Percentiles rank a stretch among this genome's conserved stretches.
phyloP scores from a whole-genome alignment of 2,329 filamentous ascomycete genomes.

The Myrmaecium sp. region DNA sequence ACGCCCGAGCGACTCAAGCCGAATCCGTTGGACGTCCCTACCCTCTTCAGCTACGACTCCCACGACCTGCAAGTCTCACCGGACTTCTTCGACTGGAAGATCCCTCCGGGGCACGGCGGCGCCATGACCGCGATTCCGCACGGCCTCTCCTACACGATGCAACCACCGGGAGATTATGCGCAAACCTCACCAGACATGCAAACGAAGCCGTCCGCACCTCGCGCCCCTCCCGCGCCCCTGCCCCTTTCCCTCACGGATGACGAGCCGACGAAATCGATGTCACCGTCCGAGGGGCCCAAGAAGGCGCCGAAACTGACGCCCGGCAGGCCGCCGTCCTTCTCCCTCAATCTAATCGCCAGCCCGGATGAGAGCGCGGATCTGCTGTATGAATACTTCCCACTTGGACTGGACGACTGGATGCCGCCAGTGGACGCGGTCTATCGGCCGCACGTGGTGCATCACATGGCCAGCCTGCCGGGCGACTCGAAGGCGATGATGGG shows the following conservation, averaged over 20 bases:
- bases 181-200: slow-evolving; percentile 37
- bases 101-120: slow-evolving; percentile 16
- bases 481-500: slow-evolving; percentile 28
- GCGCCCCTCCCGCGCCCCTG: slow-evolving; percentile 30
- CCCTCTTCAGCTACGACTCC: slow-evolving; percentile 24
- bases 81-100: slow-evolving; percentile 28
- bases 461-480: slow-evolving; percentile 39
- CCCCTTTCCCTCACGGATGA: slow-evolving; percentile 40
- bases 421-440: slow-evolving; percentile 82
- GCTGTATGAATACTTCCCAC: slow-evolving; percentile 86
- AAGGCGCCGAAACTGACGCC: slow-evolving; percentile 18
- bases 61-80: slow-evolving; percentile 24
- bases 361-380: slow-evolving; percentile 64
- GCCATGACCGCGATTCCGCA: slow-evolving; percentile 28
- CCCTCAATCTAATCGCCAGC: slow-evolving; percentile 37
- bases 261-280: slow-evolving; percentile 26
- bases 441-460: slow-evolving; percentile 82
- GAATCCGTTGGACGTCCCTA: slow-evolving; percentile 19
- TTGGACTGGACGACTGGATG: slow-evolving; percentile 86
- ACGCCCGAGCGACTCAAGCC: too few species aligned
- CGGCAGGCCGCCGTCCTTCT: slow-evolving; percentile 27
- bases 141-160: slow-evolving; percentile 17
- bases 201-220: slow-evolving; percentile 21
- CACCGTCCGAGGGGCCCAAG: slow-evolving; percentile 14
- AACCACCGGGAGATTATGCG: slow-evolving; percentile 25